These are phyloP conservation scores for Dendrobium chrysotoxum DNA, from an alignment of 106 monocot genomes.

Conservation along the genomic window DNA sequence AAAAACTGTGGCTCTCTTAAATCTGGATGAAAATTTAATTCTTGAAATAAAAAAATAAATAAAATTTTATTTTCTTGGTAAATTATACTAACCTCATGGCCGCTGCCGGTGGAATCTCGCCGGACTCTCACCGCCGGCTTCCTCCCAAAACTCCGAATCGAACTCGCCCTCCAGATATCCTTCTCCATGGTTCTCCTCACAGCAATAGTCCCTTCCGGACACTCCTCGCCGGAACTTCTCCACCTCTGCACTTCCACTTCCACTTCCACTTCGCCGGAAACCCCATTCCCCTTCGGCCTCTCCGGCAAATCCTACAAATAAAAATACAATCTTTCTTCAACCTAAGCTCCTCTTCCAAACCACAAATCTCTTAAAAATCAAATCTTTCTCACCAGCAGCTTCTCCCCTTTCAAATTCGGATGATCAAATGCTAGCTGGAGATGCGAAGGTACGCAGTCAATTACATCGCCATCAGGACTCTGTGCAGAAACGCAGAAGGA, in stretches of 20 bases:
- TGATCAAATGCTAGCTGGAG: conserved; percentile 94
- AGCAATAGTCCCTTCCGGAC: conserved; percentile 59
- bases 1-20: too few relatives aligned
- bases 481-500: conserved; percentile 13
- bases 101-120: conserved; percentile 44
- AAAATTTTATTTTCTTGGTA: too few relatives aligned
- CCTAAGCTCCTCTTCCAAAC: conserved; percentile 13
- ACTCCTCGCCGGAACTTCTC: conserved; percentile 50
- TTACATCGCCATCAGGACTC: conserved; percentile 91
- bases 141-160: conserved; percentile 43
- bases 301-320: conserved; percentile 59
- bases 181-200: conserved; percentile 40
- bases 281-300: conserved; percentile 56
- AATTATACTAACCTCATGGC: conserved; percentile 67
- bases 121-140: conserved; percentile 32
- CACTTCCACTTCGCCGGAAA: background rate
- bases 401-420: conserved; percentile 60
- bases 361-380: too few relatives aligned
- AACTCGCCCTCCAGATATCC: conserved; percentile 41
- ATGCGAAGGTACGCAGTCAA: conserved; percentile 83
- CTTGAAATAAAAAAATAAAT: background rate
- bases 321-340: background rate
- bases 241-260: conserved; percentile 26
- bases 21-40: too few relatives aligned
- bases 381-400: conserved; percentile 41